Evolutionary conservation across 495 filamentous ascomycete species (phyloP).

Genomic region (Lophiostoma macrostomum): DNA sequence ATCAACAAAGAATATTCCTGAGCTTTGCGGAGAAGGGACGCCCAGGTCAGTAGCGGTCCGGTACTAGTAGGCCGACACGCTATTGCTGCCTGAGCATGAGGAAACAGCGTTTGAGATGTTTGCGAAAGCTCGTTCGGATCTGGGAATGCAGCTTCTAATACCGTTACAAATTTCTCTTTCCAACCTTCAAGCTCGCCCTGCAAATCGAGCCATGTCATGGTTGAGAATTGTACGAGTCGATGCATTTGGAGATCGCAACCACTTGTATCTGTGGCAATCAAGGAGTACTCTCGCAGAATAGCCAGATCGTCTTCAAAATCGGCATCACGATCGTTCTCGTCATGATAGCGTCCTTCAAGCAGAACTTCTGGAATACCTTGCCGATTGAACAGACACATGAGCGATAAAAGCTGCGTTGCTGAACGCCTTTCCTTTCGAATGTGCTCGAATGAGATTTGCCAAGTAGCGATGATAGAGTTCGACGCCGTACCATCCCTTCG

Average conservation of each 20-base stretch:
- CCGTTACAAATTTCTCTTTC: constrained; percentile 41
- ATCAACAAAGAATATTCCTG: not conserved
- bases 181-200: constrained; percentile 43
- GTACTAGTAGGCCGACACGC: constrained; percentile 1
- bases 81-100: constrained; percentile 33
- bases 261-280: constrained; percentile 26
- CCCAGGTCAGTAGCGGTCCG: constrained; percentile 13
- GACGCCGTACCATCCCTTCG: constrained; percentile 44
- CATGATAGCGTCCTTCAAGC: constrained; percentile 9
- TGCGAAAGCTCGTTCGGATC: constrained; percentile 21
- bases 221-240: constrained; percentile 49
- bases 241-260: constrained; percentile 48
- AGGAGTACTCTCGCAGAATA: constrained; percentile 24
- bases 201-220: constrained; percentile 45
- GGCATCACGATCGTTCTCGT: not conserved
- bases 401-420: constrained; percentile 30
- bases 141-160: constrained; percentile 43
- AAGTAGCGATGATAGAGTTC: constrained; percentile 49
- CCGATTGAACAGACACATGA: constrained; percentile 34
- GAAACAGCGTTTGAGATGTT: constrained; percentile 36
- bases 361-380: constrained; percentile 33
- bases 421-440: constrained; percentile 36
- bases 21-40: constrained; percentile 18
- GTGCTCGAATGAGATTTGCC: constrained; percentile 46
- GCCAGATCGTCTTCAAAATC: constrained; percentile 22